Evolutionary conservation across 2,329 filamentous ascomycete genomes (phyloP), one percentile per base, ranked within the genome.

Genomic region (Bretziella fagacearum): DNA sequence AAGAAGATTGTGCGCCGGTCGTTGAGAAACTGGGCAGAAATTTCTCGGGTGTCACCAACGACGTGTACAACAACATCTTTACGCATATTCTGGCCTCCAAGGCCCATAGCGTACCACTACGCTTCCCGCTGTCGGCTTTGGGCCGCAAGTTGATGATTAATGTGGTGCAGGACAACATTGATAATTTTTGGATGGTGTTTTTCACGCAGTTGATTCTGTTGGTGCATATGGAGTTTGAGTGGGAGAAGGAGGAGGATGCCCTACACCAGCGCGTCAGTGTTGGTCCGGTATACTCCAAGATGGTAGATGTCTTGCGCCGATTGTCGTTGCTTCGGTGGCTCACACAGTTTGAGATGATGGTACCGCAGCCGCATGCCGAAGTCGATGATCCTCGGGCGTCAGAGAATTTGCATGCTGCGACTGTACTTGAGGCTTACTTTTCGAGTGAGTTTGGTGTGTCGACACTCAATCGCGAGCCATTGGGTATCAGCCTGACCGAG

Each of bases 161-260:
- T 52, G 80, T 84, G 5, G 77, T 83, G 0, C 81, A 89, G 56
- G 86, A 96, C 57, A 80, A 74, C 10, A 72, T 91, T 5, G 71
- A 81, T 44, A 63, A 84, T 26, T 80, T 82, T 51, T 79, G 78
- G 63, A 75, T 75, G 51, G 68, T 91, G 6, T 76, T 93, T 44
- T 77, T 93, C 52, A 85, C 89, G 56, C 74, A 96, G 49, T 66
- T 96, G 2, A 71, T 91, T 2, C 70, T 98, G 5, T 69, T 93
- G 13, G 72, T 91, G 7, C 86, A 95, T 60, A 81, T 96, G 70
- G 81, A 91, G 59, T 79, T 79, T 32, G 84, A 91, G 57, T 73
- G 84, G 46, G 81, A 87, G 49, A 74, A 78, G 53, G 77, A 80
- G 35, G 77, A 84, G 33, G 74, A 82, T 13, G 74, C 74, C 2